A percentile compares a stretch with the other conserved stretches of the same genome.
Evolutionary conservation across 257 asterid species (phyloP).

Genomic region (Scutellaria barbata): DNA sequence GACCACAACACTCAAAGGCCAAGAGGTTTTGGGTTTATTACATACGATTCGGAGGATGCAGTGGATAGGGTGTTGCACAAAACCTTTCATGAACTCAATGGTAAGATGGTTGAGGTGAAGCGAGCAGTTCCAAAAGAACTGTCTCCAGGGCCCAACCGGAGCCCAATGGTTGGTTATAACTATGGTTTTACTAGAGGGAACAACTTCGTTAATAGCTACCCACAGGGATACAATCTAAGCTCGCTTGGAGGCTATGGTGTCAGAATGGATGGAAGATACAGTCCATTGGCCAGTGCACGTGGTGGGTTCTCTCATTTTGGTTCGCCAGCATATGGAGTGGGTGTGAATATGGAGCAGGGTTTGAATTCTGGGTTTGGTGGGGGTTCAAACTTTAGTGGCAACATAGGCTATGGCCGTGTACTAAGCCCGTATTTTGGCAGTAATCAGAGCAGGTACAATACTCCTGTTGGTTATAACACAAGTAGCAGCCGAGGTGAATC

Average conservation of each 20-base stretch:
- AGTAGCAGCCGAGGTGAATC: slow-evolving; percentile 61
- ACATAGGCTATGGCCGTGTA: slow-evolving; percentile 60
- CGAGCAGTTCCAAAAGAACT: slow-evolving; percentile 87
- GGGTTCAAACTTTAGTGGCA: slow-evolving; percentile 48
- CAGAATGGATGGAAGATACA: slow-evolving; percentile 76
- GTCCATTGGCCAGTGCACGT: slow-evolving; percentile 50
- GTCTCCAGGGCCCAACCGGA: slow-evolving; percentile 69
- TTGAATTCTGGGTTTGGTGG: slow-evolving; percentile 49
- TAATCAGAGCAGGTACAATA: slow-evolving; percentile 61
- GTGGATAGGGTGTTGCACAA: slow-evolving; percentile 58
- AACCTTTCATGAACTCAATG: slow-evolving; percentile 60
- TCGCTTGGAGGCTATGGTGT: slow-evolving; percentile 66
- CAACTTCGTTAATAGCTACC: slow-evolving; percentile 52
- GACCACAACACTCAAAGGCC: slow-evolving; percentile 92
- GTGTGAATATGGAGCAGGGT: slow-evolving; percentile 64
- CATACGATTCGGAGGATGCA: slow-evolving; percentile 58
- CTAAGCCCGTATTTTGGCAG: slow-evolving; percentile 64
- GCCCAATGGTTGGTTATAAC: slow-evolving; percentile 73
- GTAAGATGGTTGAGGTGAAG: slow-evolving; percentile 76
- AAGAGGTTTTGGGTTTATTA: slow-evolving; percentile 60
- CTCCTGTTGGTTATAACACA: slow-evolving; percentile 71
- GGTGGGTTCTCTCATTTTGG: slow-evolving; percentile 57
- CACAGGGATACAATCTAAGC: slow-evolving; percentile 47
- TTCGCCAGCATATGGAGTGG: slow-evolving; percentile 63
- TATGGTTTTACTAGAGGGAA: slow-evolving; percentile 67